Percentiles rank a stretch among this genome's conserved stretches.
phyloP scores from a whole-genome alignment of 2,329 filamentous ascomycete genomes.

The Aspergillus ruber region DNA sequence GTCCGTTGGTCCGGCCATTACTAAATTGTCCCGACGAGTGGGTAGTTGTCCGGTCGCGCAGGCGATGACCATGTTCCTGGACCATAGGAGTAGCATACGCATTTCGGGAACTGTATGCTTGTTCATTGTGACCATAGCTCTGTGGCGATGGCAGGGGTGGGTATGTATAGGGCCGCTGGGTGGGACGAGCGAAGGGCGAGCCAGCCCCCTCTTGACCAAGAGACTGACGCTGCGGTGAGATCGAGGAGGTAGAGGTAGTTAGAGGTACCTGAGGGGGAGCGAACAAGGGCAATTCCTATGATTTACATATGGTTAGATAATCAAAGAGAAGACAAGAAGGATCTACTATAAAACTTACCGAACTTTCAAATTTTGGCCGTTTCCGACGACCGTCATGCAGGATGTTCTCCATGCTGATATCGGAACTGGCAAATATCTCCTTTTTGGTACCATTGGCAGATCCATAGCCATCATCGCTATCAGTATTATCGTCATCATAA shows the following conservation, averaged over 20 bases:
- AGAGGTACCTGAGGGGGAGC: conserved; percentile 90
- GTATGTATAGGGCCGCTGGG: conserved; percentile 74
- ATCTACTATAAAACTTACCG: conserved; percentile 57
- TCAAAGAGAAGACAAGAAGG: conserved; percentile 14
- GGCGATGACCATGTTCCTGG: conserved; percentile 55
- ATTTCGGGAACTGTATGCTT: conserved; percentile 30
- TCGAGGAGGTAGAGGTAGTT: conserved; percentile 92
- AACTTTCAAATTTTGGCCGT: conserved; percentile 91
- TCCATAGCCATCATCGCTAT: conserved; percentile 73
- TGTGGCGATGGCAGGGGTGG: conserved; percentile 79
- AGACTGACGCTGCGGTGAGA: conserved; percentile 82
- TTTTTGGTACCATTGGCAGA: conserved; percentile 67
- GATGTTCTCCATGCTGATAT: conserved; percentile 97
- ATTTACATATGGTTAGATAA: conserved; percentile 3
- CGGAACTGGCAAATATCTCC: conserved; percentile 85
- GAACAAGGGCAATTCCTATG: conserved; percentile 88
- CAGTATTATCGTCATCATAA: conserved; percentile 78
- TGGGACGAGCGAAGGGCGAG: conserved; percentile 67
- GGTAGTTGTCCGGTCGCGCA: conserved; percentile 58
- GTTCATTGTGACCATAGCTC: conserved; percentile 56
- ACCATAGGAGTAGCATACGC: conserved; percentile 57
- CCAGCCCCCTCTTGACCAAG: conserved; percentile 60
- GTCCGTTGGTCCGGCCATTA: conserved; percentile 32
- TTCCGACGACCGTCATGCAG: conserved; percentile 94
- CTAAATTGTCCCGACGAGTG: conserved; percentile 37